Evolutionary conservation across 2,329 filamentous ascomycete genomes (phyloP), one percentile per base, ranked within the genome.

Genomic region (Trichoderma sp.): DNA sequence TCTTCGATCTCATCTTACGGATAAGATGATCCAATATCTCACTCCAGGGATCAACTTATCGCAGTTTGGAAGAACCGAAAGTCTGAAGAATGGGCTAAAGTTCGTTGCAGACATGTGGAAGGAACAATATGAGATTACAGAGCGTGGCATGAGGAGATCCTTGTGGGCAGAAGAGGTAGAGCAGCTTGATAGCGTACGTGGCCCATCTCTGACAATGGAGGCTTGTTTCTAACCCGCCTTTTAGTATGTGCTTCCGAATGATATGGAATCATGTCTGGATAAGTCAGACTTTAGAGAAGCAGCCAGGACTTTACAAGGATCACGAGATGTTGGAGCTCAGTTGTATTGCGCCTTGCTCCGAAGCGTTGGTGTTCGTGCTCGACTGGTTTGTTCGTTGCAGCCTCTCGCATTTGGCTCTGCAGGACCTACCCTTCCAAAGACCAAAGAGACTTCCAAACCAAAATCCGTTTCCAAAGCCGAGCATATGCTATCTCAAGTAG

Each of bases 331-430:
- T 11, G 96, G 95, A 0, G 93, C 94, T 2, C 95, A 98, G 79
- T 81, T 99, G 0, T 97, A 97, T 77, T 98, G 96, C 80, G 92
- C 95, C 3, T 82, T 98, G 36, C 85, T 99, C 4, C 90, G 96
- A 21, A 89, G 90, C n/a, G 89, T 88, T n/a, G 94, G 93, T 3
- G 89, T 98, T 7, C 90, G 94, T 74, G 87, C 93, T 6, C 88
- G 96, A 14, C 85, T 99, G 5, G 92, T 98, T 0, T 98, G 94
- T 80, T 99, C 96, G 5, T 83, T 99, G 4, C 96, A 99, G 75
- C 89, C 91, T 1, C 84, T 99, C 0, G 87, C 92, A 0, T 95
- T 95, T 75, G 84, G 86, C 3, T 86, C 85, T 6, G 81, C 83
- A 0, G 86, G 84, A 0, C 88, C 88, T 2, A 80, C 83, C 0